Conservation (phyloP, 2,329 filamentous ascomycete genomes). For the Fusarium sp. region DNA sequence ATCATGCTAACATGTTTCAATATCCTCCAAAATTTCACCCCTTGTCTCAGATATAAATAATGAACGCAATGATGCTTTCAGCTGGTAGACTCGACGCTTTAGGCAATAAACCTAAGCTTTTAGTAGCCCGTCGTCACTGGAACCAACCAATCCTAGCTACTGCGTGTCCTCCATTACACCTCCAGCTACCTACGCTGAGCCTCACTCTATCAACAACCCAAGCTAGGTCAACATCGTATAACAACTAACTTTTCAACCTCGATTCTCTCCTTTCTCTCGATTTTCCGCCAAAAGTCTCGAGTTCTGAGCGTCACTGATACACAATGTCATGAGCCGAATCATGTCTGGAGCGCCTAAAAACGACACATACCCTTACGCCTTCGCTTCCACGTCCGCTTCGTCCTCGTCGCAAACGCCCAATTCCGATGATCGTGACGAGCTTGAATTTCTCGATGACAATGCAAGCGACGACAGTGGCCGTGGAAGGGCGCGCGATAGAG, state of each 20-base stretch:
- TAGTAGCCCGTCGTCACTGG: not conserved
- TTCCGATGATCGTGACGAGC: constrained; percentile 60
- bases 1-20: not conserved
- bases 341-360: constrained; percentile 56
- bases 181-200: not conserved
- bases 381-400: constrained; percentile 51
- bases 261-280: not conserved
- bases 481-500: constrained; percentile 19
- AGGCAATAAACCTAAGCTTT: constrained; percentile 17
- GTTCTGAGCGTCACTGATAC: constrained; percentile 36
- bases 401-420: constrained; percentile 49
- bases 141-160: constrained; percentile 8
- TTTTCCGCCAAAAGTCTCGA: constrained; percentile 21
- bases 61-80: constrained; percentile 11
- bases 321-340: constrained; percentile 56
- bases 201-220: not conserved
- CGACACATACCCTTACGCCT: constrained; percentile 53
- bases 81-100: constrained; percentile 23
- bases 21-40: not conserved
- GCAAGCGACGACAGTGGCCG: constrained; percentile 38
- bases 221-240: not conserved
- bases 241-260: not conserved
- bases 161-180: constrained; percentile 21
- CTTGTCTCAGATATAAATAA: constrained; percentile 22
- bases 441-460: constrained; percentile 56